Conservation (phyloP, 139 green algal species). For the Pedinophyceae sp. region DNA sequence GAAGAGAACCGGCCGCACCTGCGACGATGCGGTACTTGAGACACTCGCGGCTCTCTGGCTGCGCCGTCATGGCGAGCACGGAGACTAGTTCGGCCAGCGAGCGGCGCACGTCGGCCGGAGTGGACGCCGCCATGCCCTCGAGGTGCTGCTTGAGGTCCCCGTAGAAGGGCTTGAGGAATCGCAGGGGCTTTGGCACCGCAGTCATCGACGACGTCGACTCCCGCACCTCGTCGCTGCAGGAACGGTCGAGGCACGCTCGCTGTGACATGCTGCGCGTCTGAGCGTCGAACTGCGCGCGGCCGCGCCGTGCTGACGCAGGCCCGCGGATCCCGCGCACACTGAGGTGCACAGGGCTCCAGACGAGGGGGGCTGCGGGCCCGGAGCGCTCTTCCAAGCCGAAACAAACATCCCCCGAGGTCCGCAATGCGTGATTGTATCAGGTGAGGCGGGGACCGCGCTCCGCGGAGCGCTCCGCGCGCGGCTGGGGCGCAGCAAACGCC, state of each 20-base stretch:
- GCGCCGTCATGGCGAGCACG: constrained; percentile 78
- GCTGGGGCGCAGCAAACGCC: neutral
- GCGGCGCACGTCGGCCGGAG: constrained; percentile 17
- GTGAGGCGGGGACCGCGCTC: neutral
- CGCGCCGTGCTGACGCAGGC: neutral
- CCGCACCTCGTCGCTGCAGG: constrained; percentile 41
- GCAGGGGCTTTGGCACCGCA: constrained; percentile 93
- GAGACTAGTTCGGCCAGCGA: constrained; percentile 87
- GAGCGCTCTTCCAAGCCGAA: too few relatives aligned
- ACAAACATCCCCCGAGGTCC: too few relatives aligned
- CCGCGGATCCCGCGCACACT: neutral
- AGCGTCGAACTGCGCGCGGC: neutral
- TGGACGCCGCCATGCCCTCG: constrained; percentile 27
- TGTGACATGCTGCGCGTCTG: neutral
- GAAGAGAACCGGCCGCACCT: too few relatives aligned
- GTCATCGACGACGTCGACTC: constrained; percentile 91
- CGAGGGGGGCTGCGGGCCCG: too few relatives aligned
- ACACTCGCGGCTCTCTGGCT: constrained; percentile 48
- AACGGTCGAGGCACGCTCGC: neutral
- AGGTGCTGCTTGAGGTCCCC: constrained; percentile 44
- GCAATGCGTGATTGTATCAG: too few relatives aligned
- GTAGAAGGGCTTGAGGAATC: constrained; percentile 88
- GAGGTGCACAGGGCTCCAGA: too few relatives aligned
- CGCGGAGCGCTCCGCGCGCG: neutral
- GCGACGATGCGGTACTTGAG: constrained; percentile 74